Conservation (phyloP, 805 yeast genomes). For the Diddensiella santjacobensis region DNA sequence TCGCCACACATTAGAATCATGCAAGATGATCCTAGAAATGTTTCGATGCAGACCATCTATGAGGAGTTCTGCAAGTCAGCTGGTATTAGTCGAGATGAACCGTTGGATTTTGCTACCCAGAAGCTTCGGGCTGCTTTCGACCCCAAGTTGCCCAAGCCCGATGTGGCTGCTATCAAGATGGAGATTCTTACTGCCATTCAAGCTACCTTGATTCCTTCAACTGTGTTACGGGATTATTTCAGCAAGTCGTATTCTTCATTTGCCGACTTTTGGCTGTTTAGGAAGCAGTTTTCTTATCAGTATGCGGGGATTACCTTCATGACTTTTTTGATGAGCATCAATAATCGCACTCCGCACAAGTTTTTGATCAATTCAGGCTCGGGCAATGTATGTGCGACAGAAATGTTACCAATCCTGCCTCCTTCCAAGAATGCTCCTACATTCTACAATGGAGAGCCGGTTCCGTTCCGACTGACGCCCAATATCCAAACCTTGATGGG, state of each 20-base stretch:
- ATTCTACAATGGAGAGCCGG: conserved; percentile 86
- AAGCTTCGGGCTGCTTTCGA: conserved; percentile 90
- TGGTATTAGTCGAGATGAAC: conserved; percentile 80
- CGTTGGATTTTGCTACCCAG: conserved; percentile 78
- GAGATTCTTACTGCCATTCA: conserved; percentile 91
- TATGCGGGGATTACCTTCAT: conserved; percentile 90
- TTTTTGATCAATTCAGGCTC: conserved; percentile 75
- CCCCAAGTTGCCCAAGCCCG: conserved; percentile 91
- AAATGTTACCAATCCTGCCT: conserved; percentile 72
- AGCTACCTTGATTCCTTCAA: conserved; percentile 77
- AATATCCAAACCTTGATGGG: conserved; percentile 92
- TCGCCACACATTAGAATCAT: conserved; percentile 92
- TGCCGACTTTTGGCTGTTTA: conserved; percentile 95
- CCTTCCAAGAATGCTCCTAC: conserved; percentile 64
- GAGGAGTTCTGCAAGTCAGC: conserved; percentile 77
- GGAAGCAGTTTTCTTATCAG: conserved; percentile 91
- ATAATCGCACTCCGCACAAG: conserved; percentile 90
- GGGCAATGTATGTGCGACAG: conserved; percentile 90
- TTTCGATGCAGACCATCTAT: conserved; percentile 76
- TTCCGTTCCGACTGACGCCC: conserved; percentile 95
- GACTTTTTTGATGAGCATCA: conserved; percentile 92
- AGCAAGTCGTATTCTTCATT: conserved; percentile 64
- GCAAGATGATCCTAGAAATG: conserved; percentile 73
- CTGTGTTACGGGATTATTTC: conserved; percentile 77
- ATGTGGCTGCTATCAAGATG: conserved; percentile 78